These are phyloP conservation scores for Stachybotrys chartarum DNA, from an alignment of 2,329 filamentous ascomycete species.

Conservation along the genomic window DNA sequence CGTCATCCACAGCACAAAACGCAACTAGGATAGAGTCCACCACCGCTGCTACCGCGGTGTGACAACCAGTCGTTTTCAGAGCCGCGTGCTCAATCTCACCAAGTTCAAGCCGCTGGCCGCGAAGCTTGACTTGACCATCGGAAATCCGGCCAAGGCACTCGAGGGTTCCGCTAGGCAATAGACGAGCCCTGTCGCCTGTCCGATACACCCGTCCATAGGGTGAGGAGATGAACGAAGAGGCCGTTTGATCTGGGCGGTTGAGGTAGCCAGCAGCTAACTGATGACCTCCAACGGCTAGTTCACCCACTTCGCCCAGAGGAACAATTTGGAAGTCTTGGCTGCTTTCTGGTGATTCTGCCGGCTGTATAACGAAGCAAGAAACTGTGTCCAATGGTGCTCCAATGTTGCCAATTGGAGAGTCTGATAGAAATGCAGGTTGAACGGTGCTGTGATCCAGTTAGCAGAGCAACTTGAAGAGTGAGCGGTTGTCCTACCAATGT, in stretches of 20 bases:
- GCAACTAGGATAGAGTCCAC: constrained; percentile 62
- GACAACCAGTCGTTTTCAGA: constrained; percentile 53
- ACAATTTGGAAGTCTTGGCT: constrained; percentile 42
- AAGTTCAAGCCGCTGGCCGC: constrained; percentile 76
- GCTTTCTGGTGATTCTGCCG: constrained; percentile 19
- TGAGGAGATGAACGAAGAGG: constrained; percentile 61
- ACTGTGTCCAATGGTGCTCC: constrained; percentile 76
- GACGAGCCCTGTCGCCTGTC: constrained; percentile 75
- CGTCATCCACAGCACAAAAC: constrained; percentile 56
- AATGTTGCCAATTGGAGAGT: constrained; percentile 59
- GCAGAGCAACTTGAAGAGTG: neutral
- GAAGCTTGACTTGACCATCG: constrained; percentile 77
- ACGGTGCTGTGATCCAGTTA: constrained; percentile 50
- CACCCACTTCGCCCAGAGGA: constrained; percentile 61
- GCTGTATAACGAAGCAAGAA: constrained; percentile 62
- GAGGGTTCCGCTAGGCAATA: constrained; percentile 61
- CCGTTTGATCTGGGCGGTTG: constrained; percentile 71
- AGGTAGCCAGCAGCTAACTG: constrained; percentile 79
- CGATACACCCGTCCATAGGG: constrained; percentile 67
- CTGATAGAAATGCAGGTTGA: constrained; percentile 52
- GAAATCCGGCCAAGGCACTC: constrained; percentile 77
- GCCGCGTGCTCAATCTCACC: constrained; percentile 70
- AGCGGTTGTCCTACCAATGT: constrained; percentile 49
- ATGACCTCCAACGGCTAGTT: constrained; percentile 72
- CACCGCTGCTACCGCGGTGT: constrained; percentile 60